Evolutionary conservation across 2,329 filamentous ascomycete genomes (phyloP), one percentile per base, ranked within the genome.

Genomic region (Pestalotiopsis sp.): DNA sequence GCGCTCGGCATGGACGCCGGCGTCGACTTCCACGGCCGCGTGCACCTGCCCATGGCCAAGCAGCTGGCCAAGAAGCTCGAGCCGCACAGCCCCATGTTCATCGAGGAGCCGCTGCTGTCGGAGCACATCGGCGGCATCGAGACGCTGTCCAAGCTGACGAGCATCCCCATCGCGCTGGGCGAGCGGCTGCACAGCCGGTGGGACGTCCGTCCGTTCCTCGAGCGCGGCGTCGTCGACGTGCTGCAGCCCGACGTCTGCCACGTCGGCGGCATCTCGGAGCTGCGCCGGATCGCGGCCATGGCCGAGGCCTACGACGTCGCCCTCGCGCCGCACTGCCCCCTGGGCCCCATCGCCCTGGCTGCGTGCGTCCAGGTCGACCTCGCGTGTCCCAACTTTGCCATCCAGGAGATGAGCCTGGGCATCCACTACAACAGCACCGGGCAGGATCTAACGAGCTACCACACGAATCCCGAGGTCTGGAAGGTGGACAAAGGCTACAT

Each of bases 41-140:
- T 93, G 0, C 92, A 94, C 79, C 91, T 91, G 70, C 90, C 91
- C n/a, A 94, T 94, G 91, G 92, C 92, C 0, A 93, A 92, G 73
- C 92, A 94, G 73, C 85, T 95, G 2, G 91, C 90, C 1, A 86
- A 86, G 68, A 84, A 86, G 0, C 83, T 94, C 0, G 91, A 91
- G 70, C 91, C 91, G 0, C 86, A 92, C 72, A 84, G 84, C 1
- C 92, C 92, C 0, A 81, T 94, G n/a, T 94, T 94, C 77, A 90
- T 94, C 58, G 92, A 94, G 76, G 92, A 94, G 72, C 91, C 91
- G 0, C 80, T 93, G 2, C 84, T 94, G 0, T 91, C 87, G 0
- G 92, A 94, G 75, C 90, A 94, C 68, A 77, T 81, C 49, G 90
- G 90, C 66, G 90, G 85, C 0, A 89, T 93, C 74, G 91, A 88